phyloP scores from a whole-genome alignment of 495 filamentous ascomycete species.

The Rusavskia elegans region DNA sequence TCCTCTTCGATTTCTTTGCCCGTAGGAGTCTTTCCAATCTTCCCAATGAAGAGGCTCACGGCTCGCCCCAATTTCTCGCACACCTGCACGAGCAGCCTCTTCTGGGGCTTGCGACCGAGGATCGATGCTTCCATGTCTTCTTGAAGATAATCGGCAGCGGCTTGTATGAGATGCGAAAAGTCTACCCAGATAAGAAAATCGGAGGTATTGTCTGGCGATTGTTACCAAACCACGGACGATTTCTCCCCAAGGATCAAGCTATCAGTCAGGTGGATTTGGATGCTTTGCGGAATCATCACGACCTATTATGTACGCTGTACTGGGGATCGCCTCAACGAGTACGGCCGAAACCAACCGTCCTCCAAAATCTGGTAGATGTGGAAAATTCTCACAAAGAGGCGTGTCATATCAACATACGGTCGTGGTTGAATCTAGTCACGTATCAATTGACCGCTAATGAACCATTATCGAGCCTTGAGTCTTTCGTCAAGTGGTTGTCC shows the following conservation, averaged over 20 bases:
- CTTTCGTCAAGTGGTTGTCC: constrained; percentile 55
- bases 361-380: constrained; percentile 67
- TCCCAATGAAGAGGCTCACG: constrained; percentile 56
- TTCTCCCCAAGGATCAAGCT: constrained; percentile 67
- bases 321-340: constrained; percentile 61
- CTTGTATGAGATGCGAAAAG: constrained; percentile 40
- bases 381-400: constrained; percentile 70
- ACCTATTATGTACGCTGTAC: constrained; percentile 78
- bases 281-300: constrained; percentile 81
- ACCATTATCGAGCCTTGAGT: constrained; percentile 31
- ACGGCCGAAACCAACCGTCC: constrained; percentile 51
- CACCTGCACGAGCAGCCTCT: constrained; percentile 46
- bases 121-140: constrained; percentile 87
- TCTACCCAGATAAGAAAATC: constrained; percentile 54
- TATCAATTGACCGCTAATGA: constrained; percentile 54
- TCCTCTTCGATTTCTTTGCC: constrained; percentile 83
- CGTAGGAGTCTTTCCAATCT: constrained; percentile 57
- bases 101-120: constrained; percentile 45
- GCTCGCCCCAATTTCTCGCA: constrained; percentile 66
- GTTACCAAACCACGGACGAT: constrained; percentile 76
- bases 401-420: constrained; percentile 63
- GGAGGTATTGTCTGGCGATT: constrained; percentile 62
- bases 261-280: constrained; percentile 65
- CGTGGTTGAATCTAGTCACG: constrained; percentile 64
- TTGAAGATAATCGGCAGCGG: constrained; percentile 67